Evolutionary conservation across 2,329 filamentous ascomycete genomes (phyloP).

Genomic region (Spiromastix sp.): DNA sequence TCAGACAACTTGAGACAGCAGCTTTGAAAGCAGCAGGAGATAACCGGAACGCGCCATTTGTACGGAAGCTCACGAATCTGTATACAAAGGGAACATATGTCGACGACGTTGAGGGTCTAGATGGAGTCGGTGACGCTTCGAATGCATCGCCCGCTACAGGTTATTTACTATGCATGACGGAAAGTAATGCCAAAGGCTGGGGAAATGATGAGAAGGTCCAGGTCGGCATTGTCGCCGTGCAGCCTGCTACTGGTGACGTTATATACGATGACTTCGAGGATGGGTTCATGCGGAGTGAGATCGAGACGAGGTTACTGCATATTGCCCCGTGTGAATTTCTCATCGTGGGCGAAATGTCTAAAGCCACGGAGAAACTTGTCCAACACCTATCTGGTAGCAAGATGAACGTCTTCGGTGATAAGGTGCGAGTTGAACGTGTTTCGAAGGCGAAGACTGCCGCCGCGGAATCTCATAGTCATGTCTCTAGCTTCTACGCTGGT

Average conservation of each 20-base stretch:
- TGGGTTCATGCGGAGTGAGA: conserved; percentile 92
- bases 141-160: conserved; percentile 55
- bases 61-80: conserved; percentile 84
- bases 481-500: conserved; percentile 84
- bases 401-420: conserved; percentile 86
- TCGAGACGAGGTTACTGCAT: conserved; percentile 89
- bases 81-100: conserved; percentile 98
- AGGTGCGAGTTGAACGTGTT: conserved; percentile 72
- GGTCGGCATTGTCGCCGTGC: conserved; percentile 84
- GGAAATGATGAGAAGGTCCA: conserved; percentile 90
- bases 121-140: conserved; percentile 44
- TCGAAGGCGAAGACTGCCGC: conserved; percentile 69
- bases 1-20: conserved; percentile 88
- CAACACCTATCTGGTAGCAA: conserved; percentile 81
- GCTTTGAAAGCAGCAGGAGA: conserved; percentile 91
- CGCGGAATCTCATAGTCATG: conserved; percentile 75
- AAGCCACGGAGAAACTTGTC: conserved; percentile 84
- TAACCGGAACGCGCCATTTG: conserved; percentile 86
- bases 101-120: conserved; percentile 78
- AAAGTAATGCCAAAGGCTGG: conserved; percentile 65
- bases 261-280: conserved; percentile 95
- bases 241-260: conserved; percentile 90
- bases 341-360: conserved; percentile 81
- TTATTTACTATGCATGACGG: conserved; percentile 89
- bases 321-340: conserved; percentile 94